Evolutionary conservation across 202 grass and related monocot species (phyloP), one percentile per base, ranked within the genome.

Genomic region (Carex sylvatica): DNA sequence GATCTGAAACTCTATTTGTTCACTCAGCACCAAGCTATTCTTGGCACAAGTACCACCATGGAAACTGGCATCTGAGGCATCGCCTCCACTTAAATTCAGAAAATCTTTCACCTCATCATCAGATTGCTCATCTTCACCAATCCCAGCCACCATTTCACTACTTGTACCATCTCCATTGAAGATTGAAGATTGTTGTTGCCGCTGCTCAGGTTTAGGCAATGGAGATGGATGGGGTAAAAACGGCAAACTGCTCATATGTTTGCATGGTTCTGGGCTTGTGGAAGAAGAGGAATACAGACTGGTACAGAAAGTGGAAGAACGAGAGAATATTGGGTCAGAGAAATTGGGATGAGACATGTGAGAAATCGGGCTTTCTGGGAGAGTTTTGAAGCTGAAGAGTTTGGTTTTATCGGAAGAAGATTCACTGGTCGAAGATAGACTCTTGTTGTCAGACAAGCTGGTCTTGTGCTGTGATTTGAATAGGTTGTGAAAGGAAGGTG

Each of bases 1-100:
- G 36, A 94, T 65, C 53, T 92, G 88, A 68, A 97, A 89, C 40
- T 97, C 94, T 73, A 94, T 89, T 54, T 91, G 86, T 84, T 97
- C 91, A 51, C 6, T 84, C 70, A 93, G 65, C 82, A 65, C 80
- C 31, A 89, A 78, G 60, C 15, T 80, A 61, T 18, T 85, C 23
- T 79, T 86, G 20, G 42, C 55, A 26, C 65, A 86, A 56, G 35
- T 84, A 68, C 85, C 86, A 36, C 72, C 83, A 77, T 83, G 71
- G 77, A 86, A 90, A 67, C 80, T 85, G 58, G 76, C 28, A 76
- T 87, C 83, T 49, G 88, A 86, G 81, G 83, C 86, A 85, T 93
- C 87, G 4, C 35, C 44, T 83, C 89, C 86, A 49, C 86, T 90
- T 71, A 98, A 90, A 88, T 93, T 89, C 40, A 95, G 87, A 44